Conservation (phyloP, 441 rosid species). For the Populus hybrid region DNA sequence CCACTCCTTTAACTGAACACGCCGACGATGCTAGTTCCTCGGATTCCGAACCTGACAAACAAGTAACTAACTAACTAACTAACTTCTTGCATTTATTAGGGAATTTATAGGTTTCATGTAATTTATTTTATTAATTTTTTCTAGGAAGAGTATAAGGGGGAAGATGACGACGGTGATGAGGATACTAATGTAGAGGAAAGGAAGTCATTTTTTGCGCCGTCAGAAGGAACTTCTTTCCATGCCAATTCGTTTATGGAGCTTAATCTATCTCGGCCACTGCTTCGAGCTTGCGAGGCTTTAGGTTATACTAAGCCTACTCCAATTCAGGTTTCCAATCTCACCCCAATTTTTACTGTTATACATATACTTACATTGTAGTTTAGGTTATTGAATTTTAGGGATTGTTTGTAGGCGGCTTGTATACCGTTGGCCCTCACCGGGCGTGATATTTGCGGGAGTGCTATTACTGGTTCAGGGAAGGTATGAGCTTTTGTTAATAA, state of each 20-base stretch:
- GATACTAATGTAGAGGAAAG: conserved; percentile 28
- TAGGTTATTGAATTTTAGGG: conserved; percentile 2
- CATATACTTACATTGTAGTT: not conserved
- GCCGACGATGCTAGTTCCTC: conserved; percentile 30
- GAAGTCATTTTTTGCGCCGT: conserved; percentile 62
- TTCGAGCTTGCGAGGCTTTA: conserved; percentile 84
- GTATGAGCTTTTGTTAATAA: conserved; percentile 24
- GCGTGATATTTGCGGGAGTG: conserved; percentile 95
- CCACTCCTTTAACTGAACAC: conserved; percentile 30
- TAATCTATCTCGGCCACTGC: conserved; percentile 86
- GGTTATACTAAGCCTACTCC: conserved; percentile 93
- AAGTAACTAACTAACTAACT: conserved; percentile 32
- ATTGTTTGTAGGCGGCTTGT: conserved; percentile 67
- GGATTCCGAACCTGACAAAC: conserved; percentile 56
- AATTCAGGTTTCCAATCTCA: conserved; percentile 56
- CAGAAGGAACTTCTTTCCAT: conserved; percentile 76
- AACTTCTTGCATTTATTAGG: not conserved
- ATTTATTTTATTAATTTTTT: not conserved
- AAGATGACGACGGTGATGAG: conserved; percentile 49
- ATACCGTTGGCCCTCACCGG: conserved; percentile 82
- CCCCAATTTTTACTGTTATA: not conserved
- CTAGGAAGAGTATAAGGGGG: conserved; percentile 64
- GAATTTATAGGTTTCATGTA: not conserved
- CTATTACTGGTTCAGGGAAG: conserved; percentile 97
- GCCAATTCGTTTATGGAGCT: conserved; percentile 88